These are phyloP conservation scores for Tuber umbilicatum DNA, from an alignment of 495 filamentous ascomycete genomes.

Conservation along the genomic window DNA sequence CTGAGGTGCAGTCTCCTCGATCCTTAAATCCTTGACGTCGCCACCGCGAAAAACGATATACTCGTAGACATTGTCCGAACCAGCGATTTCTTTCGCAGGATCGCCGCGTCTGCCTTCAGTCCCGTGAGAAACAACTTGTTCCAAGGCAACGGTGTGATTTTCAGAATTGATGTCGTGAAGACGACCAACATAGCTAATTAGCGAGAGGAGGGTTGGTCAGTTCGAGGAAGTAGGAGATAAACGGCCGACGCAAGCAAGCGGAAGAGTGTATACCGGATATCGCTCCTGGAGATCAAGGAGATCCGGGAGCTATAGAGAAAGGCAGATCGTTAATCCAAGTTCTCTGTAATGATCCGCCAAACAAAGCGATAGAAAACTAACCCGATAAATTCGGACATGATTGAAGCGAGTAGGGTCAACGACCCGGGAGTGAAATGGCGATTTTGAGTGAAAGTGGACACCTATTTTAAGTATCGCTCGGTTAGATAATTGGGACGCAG, in stretches of 20 bases:
- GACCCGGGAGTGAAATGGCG: constrained; percentile 19
- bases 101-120: constrained; percentile 80
- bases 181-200: constrained; percentile 81
- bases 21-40: constrained; percentile 94
- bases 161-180: constrained; percentile 98
- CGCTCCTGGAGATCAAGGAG: constrained; percentile 90
- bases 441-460: constrained; percentile 14
- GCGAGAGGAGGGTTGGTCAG: constrained; percentile 18
- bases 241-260: constrained; percentile 14
- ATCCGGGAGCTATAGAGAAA: constrained; percentile 57
- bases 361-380: constrained; percentile 31
- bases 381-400: constrained; percentile 62
- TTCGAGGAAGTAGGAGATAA: constrained; percentile 2
- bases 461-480: constrained; percentile 13
- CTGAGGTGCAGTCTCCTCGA: constrained; percentile 69
- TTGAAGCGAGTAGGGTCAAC: constrained; percentile 28
- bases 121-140: constrained; percentile 86
- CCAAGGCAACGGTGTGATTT: constrained; percentile 87
- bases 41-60: constrained; percentile 99
- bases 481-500: constrained; percentile 3
- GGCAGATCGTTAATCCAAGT: constrained; percentile 14
- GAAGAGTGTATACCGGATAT: constrained; percentile 68
- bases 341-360: constrained; percentile 6
- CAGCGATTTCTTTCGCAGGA: constrained; percentile 69
- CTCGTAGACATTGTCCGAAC: constrained; percentile 82